phyloP scores from a whole-genome alignment of 257 asterid species.

The Osmanthus fragrans region DNA sequence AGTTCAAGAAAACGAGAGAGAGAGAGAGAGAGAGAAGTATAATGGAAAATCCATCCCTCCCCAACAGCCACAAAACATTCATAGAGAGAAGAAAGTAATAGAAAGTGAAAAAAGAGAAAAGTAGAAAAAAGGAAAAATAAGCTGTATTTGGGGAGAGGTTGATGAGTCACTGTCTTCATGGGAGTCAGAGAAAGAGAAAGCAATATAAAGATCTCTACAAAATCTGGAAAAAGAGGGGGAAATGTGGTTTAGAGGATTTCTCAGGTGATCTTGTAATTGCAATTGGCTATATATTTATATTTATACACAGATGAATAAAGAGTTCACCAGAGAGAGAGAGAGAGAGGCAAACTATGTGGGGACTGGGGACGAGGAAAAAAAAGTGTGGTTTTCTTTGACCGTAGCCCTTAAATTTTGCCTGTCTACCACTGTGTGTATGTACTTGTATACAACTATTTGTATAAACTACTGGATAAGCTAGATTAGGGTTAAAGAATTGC shows the following conservation, averaged over 20 bases:
- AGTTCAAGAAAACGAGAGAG: not conserved
- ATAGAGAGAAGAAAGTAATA: not conserved
- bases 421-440: not conserved
- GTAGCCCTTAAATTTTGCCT: not conserved
- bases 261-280: not conserved
- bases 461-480: not conserved
- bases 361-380: slow-evolving; percentile 17
- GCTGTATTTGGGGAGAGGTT: not conserved
- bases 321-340: not conserved
- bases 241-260: slow-evolving; percentile 5
- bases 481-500: not conserved
- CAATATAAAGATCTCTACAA: slow-evolving; percentile 29
- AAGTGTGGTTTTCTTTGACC: slow-evolving; percentile 31
- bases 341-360: not conserved
- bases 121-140: slow-evolving; percentile 22
- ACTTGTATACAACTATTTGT: not conserved
- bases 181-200: slow-evolving; percentile 24
- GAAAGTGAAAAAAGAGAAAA: not conserved
- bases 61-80: not conserved
- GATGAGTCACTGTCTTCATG: slow-evolving; percentile 35
- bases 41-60: not conserved
- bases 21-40: not conserved
- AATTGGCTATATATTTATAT: slow-evolving; percentile 10
- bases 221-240: slow-evolving; percentile 26
- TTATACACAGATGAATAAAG: slow-evolving; percentile 13